These are phyloP conservation scores for Breynia disticha DNA, from an alignment of 441 rosid species.

Conservation along the genomic window DNA sequence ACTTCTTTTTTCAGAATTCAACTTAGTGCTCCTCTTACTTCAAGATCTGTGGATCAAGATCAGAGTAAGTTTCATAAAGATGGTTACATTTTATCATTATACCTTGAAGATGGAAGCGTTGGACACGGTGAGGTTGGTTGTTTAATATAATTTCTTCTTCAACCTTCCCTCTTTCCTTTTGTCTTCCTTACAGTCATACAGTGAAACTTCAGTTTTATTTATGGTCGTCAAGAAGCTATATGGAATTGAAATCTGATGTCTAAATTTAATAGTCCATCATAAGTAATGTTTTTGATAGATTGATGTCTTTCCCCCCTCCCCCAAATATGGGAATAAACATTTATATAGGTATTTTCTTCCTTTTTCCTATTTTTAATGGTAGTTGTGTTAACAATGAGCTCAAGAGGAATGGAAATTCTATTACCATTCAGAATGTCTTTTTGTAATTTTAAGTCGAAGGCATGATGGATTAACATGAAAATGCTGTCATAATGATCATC, in stretches of 20 bases:
- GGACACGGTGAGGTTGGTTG: conserved; percentile 85
- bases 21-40: conserved; percentile 65
- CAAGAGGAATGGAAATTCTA: not conserved
- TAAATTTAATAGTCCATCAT: no score
- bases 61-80: conserved; percentile 41
- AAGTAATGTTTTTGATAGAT: no score
- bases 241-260: no score
- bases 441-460: no score
- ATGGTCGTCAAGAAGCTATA: no score
- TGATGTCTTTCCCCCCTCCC: no score
- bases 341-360: not conserved
- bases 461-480: no score
- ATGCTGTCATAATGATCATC: no score
- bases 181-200: not conserved
- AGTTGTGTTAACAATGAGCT: not conserved
- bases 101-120: conserved; percentile 74
- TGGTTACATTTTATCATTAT: conserved; percentile 71
- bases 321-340: not conserved
- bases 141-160: conserved; percentile 4
- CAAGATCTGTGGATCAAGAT: conserved; percentile 26
- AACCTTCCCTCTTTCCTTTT: not conserved
- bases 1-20: conserved; percentile 42
- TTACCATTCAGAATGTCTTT: not conserved
- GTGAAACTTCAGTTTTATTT: not conserved
- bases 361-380: not conserved